A percentile compares a stretch with the other conserved stretches of the same genome.
Conservation (phyloP, 2,329 filamentous ascomycete genomes). For the Colletotrichum echinochloae region DNA sequence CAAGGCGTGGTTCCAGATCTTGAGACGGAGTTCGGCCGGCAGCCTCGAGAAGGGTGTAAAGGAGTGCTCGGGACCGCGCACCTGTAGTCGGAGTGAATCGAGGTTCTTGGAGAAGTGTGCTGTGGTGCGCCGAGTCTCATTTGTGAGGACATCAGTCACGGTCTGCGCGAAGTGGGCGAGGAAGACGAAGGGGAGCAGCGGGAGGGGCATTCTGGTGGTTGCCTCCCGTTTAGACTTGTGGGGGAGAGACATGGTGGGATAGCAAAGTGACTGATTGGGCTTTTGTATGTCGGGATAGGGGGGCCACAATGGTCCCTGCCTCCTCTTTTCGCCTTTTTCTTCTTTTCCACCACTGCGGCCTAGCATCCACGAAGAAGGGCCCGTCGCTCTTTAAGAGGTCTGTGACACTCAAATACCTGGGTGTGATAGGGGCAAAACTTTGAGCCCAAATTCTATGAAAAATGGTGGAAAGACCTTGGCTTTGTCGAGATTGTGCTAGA, state of each 20-base stretch:
- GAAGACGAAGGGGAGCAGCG: conserved; percentile 35
- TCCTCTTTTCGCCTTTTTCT: not conserved
- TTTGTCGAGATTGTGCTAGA: not conserved
- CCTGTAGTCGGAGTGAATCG: conserved; percentile 32
- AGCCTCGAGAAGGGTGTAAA: conserved; percentile 25
- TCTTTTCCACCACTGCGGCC: not conserved
- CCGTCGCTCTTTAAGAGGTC: conserved; percentile 1
- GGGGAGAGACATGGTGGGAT: conserved; percentile 16
- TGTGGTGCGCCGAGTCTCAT: conserved; percentile 31
- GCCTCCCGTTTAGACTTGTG: conserved; percentile 29
- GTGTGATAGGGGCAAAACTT: not conserved
- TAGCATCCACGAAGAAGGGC: not conserved
- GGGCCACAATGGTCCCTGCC: not conserved
- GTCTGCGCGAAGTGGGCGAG: conserved; percentile 38
- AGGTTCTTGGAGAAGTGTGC: conserved; percentile 15
- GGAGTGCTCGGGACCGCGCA: conserved; percentile 32
- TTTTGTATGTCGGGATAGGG: conserved; percentile 19
- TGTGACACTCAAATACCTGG: not conserved
- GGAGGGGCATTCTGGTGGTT: conserved; percentile 30
- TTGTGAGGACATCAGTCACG: conserved; percentile 19
- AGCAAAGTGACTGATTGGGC: not conserved
- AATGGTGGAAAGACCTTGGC: not conserved
- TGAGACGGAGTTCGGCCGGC: conserved; percentile 34
- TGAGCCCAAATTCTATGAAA: not conserved
- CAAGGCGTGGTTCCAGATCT: conserved; percentile 38